These are phyloP conservation scores for Vitis rotundifolia DNA, from an alignment of 164 flowering plant species.

Conservation along the genomic window DNA sequence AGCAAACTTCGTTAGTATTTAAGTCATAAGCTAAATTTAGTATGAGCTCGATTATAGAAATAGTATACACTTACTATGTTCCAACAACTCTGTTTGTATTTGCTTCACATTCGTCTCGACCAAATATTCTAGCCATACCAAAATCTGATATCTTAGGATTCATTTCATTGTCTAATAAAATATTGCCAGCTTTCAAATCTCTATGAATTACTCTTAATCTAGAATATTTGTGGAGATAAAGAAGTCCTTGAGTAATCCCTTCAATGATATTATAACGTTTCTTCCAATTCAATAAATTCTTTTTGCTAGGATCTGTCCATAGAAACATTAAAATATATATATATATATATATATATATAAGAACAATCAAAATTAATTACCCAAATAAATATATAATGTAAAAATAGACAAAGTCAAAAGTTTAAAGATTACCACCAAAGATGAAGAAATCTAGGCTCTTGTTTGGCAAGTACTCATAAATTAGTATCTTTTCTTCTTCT, in stretches of 20 bases:
- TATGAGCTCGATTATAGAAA: too few relatives aligned
- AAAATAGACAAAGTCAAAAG: not conserved
- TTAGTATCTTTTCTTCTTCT: constrained; percentile 23
- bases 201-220: constrained; percentile 31
- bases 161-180: constrained; percentile 32
- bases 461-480: constrained; percentile 34
- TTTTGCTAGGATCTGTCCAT: constrained; percentile 11
- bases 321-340: too few relatives aligned
- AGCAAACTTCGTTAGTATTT: not conserved
- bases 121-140: constrained; percentile 41
- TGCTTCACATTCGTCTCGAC: constrained; percentile 21
- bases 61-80: constrained; percentile 25
- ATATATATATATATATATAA: not conserved
- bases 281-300: constrained; percentile 23
- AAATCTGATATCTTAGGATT: constrained; percentile 38
- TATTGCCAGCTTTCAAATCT: constrained; percentile 18
- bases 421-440: constrained; percentile 19
- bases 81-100: constrained; percentile 37
- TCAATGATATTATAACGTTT: constrained; percentile 19
- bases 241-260: constrained; percentile 9
- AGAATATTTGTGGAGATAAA: constrained; percentile 46
- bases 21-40: too few relatives aligned
- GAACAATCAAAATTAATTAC: not conserved
- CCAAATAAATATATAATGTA: not conserved
- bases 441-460: constrained; percentile 29